These are phyloP conservation scores for Thalassiosira livingstoniorum DNA, from an alignment of 352 stramenopile species.

Conservation along the genomic window DNA sequence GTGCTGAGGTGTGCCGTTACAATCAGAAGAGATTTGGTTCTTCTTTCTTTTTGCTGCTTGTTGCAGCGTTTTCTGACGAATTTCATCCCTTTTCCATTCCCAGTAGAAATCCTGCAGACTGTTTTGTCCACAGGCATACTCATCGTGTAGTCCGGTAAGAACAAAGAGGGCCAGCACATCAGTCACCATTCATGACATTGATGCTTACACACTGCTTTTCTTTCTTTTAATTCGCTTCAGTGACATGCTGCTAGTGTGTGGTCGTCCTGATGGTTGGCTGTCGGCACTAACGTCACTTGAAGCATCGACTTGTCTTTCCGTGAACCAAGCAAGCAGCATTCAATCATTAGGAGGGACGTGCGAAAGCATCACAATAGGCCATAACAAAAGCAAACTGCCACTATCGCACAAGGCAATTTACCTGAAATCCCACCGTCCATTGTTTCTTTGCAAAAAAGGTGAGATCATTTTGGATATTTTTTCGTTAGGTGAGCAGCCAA, in stretches of 20 bases:
- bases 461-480: too few species aligned
- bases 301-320: slow-evolving; percentile 73
- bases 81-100: too few species aligned
- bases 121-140: slow-evolving; percentile 83
- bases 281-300: slow-evolving; percentile 78
- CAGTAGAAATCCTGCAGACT: slow-evolving; percentile 79
- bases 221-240: slow-evolving; percentile 16
- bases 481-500: too few species aligned
- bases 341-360: slow-evolving; percentile 81
- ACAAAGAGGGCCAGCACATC: too few species aligned
- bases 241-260: slow-evolving; percentile 76
- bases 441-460: slow-evolving; percentile 62
- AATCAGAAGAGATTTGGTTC: too few species aligned
- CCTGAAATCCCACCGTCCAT: slow-evolving; percentile 54
- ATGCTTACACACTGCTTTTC: too few species aligned
- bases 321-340: slow-evolving; percentile 84
- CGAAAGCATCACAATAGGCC: slow-evolving; percentile 83
- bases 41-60: too few species aligned
- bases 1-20: too few species aligned
- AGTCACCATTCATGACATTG: too few species aligned
- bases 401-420: slow-evolving; percentile 70
- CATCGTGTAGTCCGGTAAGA: slow-evolving; percentile 65
- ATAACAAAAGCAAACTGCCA: slow-evolving; percentile 83
- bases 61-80: too few species aligned
- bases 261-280: slow-evolving; percentile 78